Evolutionary conservation across 805 yeast genomes (phyloP).

Genomic region (Starmerella vaccinii): DNA sequence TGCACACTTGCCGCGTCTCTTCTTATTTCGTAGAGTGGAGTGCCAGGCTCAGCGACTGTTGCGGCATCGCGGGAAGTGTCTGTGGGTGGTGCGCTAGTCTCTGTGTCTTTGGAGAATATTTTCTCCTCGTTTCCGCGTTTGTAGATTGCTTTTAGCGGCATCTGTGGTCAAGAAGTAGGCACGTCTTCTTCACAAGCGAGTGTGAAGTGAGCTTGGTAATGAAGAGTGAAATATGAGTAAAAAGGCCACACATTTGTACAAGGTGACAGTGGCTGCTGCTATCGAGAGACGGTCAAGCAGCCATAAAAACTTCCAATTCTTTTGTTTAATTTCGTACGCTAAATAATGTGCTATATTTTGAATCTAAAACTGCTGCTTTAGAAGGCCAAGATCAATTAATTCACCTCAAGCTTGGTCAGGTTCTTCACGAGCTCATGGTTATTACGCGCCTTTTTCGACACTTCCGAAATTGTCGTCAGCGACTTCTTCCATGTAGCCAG

Average conservation of each 20-base stretch:
- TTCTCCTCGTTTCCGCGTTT: constrained; percentile 10
- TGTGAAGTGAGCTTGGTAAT: background rate
- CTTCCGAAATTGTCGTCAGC: constrained; percentile 20
- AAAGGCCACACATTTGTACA: too few relatives aligned
- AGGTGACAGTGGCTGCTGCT: too few relatives aligned
- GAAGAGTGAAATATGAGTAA: background rate
- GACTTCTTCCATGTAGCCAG: constrained; percentile 32
- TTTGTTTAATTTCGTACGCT: background rate
- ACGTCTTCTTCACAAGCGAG: too few relatives aligned
- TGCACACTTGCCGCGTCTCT: constrained; percentile 22
- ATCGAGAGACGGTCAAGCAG: too few relatives aligned
- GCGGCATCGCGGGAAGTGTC: constrained; percentile 23
- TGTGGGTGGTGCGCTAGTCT: background rate
- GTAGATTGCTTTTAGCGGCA: constrained; percentile 14
- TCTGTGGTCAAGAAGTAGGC: background rate
- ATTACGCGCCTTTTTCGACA: constrained; percentile 13
- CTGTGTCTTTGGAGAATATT: constrained; percentile 13
- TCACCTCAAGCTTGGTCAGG: constrained; percentile 20
- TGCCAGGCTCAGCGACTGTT: constrained; percentile 12
- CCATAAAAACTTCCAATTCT: background rate
- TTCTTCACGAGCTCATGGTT: constrained; percentile 17
- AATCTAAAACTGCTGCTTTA: background rate
- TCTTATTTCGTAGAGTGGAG: constrained; percentile 21
- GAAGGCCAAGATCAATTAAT: too few relatives aligned
- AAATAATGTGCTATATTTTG: background rate